A percentile compares a stretch with the other conserved stretches of the same genome.
These are phyloP conservation scores for Diaporthe ilicicola DNA, from an alignment of 2,329 filamentous ascomycete species.

Conservation along the genomic window DNA sequence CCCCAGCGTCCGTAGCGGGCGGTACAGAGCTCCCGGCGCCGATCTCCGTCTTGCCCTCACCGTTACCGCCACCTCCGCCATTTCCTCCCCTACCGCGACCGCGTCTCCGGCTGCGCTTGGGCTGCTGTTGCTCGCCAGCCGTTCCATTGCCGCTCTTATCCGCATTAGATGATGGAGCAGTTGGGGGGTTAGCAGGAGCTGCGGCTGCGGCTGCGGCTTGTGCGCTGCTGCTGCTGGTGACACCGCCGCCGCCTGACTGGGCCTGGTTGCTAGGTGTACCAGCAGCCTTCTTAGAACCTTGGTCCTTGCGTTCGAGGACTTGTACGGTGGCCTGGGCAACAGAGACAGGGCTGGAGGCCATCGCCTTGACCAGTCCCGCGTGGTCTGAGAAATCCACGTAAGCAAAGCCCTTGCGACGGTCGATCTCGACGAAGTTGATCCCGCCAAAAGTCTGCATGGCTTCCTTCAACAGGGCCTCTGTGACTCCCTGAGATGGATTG, in stretches of 20 bases:
- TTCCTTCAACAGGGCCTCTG: conserved; percentile 79
- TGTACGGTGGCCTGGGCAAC: conserved; percentile 89
- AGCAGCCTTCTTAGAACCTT: conserved; percentile 44
- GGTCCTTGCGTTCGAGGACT: conserved; percentile 82
- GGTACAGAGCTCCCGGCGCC: conserved; percentile 16
- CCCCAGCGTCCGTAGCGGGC: neutral
- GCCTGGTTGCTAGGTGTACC: neutral
- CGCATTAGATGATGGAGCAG: conserved; percentile 17
- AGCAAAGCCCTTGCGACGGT: conserved; percentile 93
- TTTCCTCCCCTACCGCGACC: conserved; percentile 33
- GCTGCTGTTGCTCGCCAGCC: conserved; percentile 29
- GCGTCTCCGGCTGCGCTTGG: conserved; percentile 32
- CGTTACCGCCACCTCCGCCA: conserved; percentile 14
- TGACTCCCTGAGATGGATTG: conserved; percentile 91
- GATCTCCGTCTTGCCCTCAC: conserved; percentile 20
- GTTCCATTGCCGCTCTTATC: conserved; percentile 23
- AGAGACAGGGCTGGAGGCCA: conserved; percentile 81
- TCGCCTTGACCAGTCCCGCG: conserved; percentile 77
- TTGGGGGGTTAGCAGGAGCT: conserved; percentile 2
- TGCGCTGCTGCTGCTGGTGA: neutral
- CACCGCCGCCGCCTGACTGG: neutral
- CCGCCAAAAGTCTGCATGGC: conserved; percentile 78
- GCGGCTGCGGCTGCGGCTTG: neutral
- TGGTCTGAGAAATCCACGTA: conserved; percentile 88
- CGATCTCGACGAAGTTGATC: conserved; percentile 85